phyloP scores from a whole-genome alignment of 768 basidiomycete genomes.

The Mycena galericulata region DNA sequence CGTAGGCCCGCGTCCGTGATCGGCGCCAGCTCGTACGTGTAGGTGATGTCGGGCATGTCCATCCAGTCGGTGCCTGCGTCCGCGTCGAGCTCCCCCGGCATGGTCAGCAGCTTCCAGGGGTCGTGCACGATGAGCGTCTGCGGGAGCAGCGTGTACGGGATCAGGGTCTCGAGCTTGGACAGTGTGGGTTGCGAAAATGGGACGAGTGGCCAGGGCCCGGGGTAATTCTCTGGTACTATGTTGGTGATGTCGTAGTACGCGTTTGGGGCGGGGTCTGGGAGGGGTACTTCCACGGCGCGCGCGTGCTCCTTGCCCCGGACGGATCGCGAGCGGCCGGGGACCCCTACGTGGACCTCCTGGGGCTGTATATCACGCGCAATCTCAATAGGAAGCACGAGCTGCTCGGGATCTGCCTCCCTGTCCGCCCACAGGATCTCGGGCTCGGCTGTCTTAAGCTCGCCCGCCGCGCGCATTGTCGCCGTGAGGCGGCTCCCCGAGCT shows the following conservation, averaged over 20 bases:
- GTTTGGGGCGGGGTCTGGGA: not conserved
- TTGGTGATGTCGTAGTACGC: conserved; percentile 30
- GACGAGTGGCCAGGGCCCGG: conserved; percentile 53
- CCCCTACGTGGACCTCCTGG: not conserved
- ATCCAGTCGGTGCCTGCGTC: conserved; percentile 38
- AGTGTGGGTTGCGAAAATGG: conserved; percentile 48
- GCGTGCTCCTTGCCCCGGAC: conserved; percentile 8
- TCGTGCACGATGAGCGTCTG: conserved; percentile 58
- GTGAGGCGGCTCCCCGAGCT: conserved; percentile 53
- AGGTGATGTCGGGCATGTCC: conserved; percentile 44
- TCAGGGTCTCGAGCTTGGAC: conserved; percentile 45
- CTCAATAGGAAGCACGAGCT: conserved; percentile 35
- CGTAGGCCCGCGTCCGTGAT: conserved; percentile 15
- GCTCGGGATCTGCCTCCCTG: conserved; percentile 48
- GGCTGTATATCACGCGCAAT: conserved; percentile 42
- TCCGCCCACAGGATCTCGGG: conserved; percentile 50
- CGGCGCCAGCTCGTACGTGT: conserved; percentile 44
- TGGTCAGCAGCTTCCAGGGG: conserved; percentile 50
- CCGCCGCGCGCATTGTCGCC: conserved; percentile 48
- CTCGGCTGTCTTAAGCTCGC: conserved; percentile 48
- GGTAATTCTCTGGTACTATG: conserved; percentile 52
- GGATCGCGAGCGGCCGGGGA: conserved; percentile 17
- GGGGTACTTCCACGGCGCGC: conserved; percentile 3
- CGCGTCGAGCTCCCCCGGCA: conserved; percentile 14
- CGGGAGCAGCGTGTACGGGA: conserved; percentile 52